These are phyloP conservation scores for Glaciozyma martinii DNA, from an alignment of 768 basidiomycete genomes.

Conservation along the genomic window DNA sequence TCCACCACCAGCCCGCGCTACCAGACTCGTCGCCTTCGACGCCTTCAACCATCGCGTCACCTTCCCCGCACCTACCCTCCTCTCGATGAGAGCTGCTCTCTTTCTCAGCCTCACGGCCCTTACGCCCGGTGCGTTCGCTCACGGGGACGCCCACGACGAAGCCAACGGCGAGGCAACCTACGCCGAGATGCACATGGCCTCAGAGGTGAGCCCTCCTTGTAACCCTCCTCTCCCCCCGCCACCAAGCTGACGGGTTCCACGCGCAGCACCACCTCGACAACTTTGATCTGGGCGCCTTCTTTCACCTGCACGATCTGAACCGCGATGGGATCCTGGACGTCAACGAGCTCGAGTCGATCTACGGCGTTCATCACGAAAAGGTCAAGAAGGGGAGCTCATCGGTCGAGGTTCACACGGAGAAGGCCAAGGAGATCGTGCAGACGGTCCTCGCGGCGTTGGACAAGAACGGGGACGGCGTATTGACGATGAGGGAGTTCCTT, in stretches of 20 bases:
- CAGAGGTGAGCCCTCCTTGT: slow-evolving; percentile 71
- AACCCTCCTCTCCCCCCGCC: neutral
- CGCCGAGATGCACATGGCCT: slow-evolving; percentile 82
- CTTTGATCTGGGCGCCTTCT: slow-evolving; percentile 59
- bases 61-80: neutral
- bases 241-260: neutral
- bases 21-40: too few relatives aligned
- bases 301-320: slow-evolving; percentile 89
- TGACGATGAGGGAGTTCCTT: slow-evolving; percentile 59
- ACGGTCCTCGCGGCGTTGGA: slow-evolving; percentile 64
- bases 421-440: slow-evolving; percentile 55
- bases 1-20: neutral
- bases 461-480: slow-evolving; percentile 59
- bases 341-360: slow-evolving; percentile 88
- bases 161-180: slow-evolving; percentile 62
- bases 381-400: slow-evolving; percentile 21
- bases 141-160: slow-evolving; percentile 56
- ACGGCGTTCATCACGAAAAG: slow-evolving; percentile 58
- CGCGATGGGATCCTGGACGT: slow-evolving; percentile 71
- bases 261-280: slow-evolving; percentile 42
- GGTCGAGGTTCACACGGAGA: slow-evolving; percentile 30
- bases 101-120: slow-evolving; percentile 33
- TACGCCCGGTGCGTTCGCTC: slow-evolving; percentile 43
- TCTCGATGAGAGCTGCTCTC: neutral
- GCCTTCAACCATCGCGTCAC: too few relatives aligned